phyloP scores from a whole-genome alignment of 1,284 basidiomycete species.

The Naganishia liquefaciens region DNA sequence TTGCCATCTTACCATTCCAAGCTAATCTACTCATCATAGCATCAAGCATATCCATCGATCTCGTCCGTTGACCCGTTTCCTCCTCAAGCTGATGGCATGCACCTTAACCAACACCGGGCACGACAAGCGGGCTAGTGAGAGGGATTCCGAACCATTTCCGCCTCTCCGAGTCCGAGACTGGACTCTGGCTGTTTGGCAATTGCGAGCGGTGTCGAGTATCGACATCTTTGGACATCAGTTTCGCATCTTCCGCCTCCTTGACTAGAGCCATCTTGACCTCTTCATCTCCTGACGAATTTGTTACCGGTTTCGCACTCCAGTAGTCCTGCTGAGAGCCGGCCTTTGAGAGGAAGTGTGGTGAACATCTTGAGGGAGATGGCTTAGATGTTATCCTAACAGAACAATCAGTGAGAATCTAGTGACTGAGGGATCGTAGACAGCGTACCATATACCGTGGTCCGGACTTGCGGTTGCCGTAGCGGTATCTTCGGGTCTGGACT shows the following conservation, averaged over 20 bases:
- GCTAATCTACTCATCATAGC: too few relatives aligned
- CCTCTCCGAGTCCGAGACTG: neutral
- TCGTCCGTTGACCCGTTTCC: too few relatives aligned
- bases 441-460: conserved; percentile 21
- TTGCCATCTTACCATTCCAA: too few relatives aligned
- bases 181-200: neutral
- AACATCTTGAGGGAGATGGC: neutral
- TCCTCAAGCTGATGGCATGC: too few relatives aligned
- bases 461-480: neutral
- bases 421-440: neutral
- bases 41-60: too few relatives aligned
- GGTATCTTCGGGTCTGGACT: neutral
- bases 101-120: neutral
- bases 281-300: neutral
- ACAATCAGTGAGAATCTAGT: neutral
- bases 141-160: conserved; percentile 24
- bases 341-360: neutral
- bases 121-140: conserved; percentile 14
- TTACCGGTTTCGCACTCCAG: neutral
- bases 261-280: neutral
- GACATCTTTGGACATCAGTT: neutral
- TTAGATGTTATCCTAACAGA: conserved; percentile 17
- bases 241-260: conserved; percentile 11
- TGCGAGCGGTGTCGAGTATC: neutral
- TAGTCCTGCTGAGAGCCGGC: neutral